These are phyloP conservation scores for Colletotrichum sp. DNA, from an alignment of 2,329 filamentous ascomycete species.

Conservation along the genomic window DNA sequence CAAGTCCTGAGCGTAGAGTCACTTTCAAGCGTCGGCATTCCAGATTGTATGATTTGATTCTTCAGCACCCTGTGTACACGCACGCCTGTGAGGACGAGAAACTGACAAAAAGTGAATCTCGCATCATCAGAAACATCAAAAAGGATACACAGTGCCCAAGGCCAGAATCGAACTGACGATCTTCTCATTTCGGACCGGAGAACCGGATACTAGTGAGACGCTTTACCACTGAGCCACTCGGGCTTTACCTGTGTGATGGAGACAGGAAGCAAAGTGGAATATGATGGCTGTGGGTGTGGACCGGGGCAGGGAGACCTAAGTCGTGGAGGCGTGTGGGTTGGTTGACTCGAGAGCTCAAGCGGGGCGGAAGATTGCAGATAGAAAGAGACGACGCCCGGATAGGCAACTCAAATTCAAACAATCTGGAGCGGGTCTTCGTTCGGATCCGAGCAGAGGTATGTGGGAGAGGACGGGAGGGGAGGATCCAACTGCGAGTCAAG, in stretches of 20 bases:
- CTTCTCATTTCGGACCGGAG: conserved; percentile 8
- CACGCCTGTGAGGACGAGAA: not conserved
- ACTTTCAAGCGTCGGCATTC: not conserved
- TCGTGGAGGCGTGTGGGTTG: not conserved
- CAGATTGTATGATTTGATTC: not conserved
- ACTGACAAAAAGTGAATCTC: not conserved
- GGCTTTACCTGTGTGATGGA: not conserved
- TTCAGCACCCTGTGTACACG: not conserved
- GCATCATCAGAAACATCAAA: not conserved
- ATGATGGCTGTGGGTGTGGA: not conserved
- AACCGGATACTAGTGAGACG: conserved; percentile 17
- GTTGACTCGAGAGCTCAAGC: not conserved
- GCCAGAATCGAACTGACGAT: conserved; percentile 21
- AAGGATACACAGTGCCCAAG: not conserved
- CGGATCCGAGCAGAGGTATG: not conserved
- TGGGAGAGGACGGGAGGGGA: not conserved
- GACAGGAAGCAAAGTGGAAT: accelerated
- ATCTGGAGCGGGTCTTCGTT: not conserved
- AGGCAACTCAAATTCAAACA: not conserved
- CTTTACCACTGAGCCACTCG: conserved; percentile 22
- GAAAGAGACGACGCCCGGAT: not conserved
- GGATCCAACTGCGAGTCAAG: not conserved
- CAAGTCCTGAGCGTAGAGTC: not conserved
- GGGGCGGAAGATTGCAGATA: not conserved
- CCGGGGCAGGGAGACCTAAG: not conserved